Conservation (phyloP, 2,329 filamentous ascomycete genomes). For the Drechslerella stenobrocha region DNA sequence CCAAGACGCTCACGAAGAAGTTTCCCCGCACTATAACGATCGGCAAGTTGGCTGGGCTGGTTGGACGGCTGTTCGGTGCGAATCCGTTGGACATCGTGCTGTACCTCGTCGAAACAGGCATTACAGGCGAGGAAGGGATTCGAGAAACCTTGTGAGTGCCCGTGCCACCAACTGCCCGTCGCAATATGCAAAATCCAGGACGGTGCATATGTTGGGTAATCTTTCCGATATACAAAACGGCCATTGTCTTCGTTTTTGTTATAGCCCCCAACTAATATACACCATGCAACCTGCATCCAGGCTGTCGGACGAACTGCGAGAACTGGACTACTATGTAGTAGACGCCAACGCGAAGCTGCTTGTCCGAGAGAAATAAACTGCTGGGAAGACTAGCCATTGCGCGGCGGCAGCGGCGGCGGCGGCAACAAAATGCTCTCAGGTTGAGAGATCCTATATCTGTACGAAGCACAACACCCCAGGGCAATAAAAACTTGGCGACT, state of each 20-base stretch:
- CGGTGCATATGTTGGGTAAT: background rate
- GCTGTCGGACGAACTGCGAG: conserved; percentile 36
- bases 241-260: background rate
- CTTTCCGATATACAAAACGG: background rate
- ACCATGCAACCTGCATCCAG: conserved; percentile 13
- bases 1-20: conserved; percentile 41
- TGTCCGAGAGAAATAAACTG: conserved; percentile 32
- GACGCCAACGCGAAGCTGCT: conserved; percentile 30
- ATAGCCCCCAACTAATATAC: conserved; percentile 22
- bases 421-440: background rate
- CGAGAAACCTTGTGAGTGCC: conserved; percentile 47
- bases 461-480: no score
- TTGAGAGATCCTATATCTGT: no score
- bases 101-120: conserved; percentile 37
- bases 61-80: conserved; percentile 42
- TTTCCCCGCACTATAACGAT: conserved; percentile 48
- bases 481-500: no score
- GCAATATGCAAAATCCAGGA: conserved; percentile 11
- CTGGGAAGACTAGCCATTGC: background rate
- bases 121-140: conserved; percentile 17
- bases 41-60: conserved; percentile 40
- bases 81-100: conserved; percentile 39
- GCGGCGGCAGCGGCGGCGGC: background rate
- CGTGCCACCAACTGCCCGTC: conserved; percentile 28
- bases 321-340: conserved; percentile 44